Conservation (phyloP, 2,329 filamentous ascomycete genomes). For the Xylariaceae sp. region DNA sequence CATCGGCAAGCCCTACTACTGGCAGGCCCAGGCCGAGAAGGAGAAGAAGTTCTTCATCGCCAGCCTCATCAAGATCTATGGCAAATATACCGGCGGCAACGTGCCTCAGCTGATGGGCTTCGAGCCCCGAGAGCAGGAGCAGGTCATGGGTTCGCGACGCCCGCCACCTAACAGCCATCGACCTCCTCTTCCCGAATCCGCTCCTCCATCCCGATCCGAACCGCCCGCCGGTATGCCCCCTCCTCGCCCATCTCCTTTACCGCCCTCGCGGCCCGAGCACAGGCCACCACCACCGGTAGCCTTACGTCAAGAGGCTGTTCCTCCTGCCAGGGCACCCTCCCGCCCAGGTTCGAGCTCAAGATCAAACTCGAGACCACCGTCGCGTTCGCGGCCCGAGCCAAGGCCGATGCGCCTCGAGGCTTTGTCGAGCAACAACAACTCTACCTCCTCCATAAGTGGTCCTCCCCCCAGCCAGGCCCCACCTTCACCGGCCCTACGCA, state of each 20-base stretch:
- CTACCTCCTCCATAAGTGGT: constrained; percentile 14
- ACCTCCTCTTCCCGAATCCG: constrained; percentile 22
- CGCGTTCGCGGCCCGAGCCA: constrained; percentile 19
- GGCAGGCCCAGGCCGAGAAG: constrained; percentile 88
- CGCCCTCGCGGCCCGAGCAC: constrained; percentile 11
- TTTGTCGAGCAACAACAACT: constrained; percentile 2
- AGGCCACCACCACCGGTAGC: constrained; percentile 13
- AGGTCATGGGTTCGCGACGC: constrained; percentile 61
- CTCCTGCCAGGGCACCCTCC: constrained; percentile 17
- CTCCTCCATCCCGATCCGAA: constrained; percentile 14
- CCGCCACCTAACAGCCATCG: constrained; percentile 31
- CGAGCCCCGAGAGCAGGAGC: constrained; percentile 71
- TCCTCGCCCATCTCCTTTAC: constrained; percentile 19
- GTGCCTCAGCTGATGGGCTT: constrained; percentile 78
- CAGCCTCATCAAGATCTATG: constrained; percentile 91
- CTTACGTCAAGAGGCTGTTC: constrained; percentile 18
- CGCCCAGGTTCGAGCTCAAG: constrained; percentile 12
- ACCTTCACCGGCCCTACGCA: constrained; percentile 25
- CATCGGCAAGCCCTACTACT: constrained; percentile 92
- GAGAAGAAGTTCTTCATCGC: constrained; percentile 99
- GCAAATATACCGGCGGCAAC: constrained; percentile 89
- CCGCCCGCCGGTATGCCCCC: constrained; percentile 10
- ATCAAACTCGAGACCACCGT: constrained; percentile 15
- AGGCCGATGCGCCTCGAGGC: constrained; percentile 16
- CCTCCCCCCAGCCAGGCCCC: constrained; percentile 23